Conservation (phyloP, 441 rosid genomes). For the Dalechampia spathulata region DNA sequence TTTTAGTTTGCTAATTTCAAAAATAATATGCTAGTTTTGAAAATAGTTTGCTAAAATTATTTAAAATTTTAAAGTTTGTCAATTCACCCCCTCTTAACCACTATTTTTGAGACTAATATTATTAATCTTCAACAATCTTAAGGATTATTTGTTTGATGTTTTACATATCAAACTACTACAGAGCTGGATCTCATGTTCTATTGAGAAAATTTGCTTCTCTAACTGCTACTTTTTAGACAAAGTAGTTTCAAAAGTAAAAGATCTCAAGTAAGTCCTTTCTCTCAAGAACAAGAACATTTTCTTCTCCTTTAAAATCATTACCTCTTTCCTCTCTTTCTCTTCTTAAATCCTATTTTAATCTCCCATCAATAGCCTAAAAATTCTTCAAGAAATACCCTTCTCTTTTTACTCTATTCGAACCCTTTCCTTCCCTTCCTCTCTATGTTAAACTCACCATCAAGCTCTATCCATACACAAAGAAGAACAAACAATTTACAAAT, state of each 20-base stretch:
- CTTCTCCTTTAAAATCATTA: slow-evolving; percentile 46
- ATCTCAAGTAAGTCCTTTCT: slow-evolving; percentile 46
- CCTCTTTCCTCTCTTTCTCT: slow-evolving; percentile 54
- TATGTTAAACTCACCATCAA: slow-evolving; percentile 49
- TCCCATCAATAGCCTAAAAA: slow-evolving; percentile 32
- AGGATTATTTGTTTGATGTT: too few relatives aligned
- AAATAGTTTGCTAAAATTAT: too few relatives aligned
- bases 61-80: too few relatives aligned
- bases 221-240: too few relatives aligned
- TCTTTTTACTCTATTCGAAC: slow-evolving; percentile 54
- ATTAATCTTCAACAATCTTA: too few relatives aligned
- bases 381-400: slow-evolving; percentile 42
- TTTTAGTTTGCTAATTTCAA: too few relatives aligned
- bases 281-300: slow-evolving; percentile 53
- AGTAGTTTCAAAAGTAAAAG: slow-evolving; percentile 46
- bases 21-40: too few relatives aligned
- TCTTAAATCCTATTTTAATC: slow-evolving; percentile 48
- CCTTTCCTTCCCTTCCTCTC: slow-evolving; percentile 54
- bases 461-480: slow-evolving; percentile 43
- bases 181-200: too few relatives aligned
- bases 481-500: slow-evolving; percentile 38
- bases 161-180: too few relatives aligned
- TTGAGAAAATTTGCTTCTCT: too few relatives aligned
- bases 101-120: too few relatives aligned
- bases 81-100: too few relatives aligned